These are phyloP conservation scores for Daldinia concentrica DNA, from an alignment of 495 filamentous ascomycete species.

Conservation along the genomic window DNA sequence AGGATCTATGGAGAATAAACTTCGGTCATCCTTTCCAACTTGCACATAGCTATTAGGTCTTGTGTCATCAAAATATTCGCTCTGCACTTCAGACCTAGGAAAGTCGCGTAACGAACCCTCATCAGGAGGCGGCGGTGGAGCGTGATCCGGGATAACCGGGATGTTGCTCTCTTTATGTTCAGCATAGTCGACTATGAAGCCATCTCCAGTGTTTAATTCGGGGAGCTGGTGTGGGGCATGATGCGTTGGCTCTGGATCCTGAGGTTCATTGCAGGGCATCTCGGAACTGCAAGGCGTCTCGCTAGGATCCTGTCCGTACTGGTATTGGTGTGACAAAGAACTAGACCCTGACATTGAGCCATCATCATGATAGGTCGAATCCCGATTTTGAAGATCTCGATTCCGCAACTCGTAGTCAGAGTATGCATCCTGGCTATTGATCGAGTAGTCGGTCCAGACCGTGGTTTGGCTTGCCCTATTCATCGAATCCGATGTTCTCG, in stretches of 20 bases:
- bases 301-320: conserved; percentile 34
- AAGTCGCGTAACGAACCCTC: conserved; percentile 35
- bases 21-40: conserved; percentile 43
- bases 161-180: conserved; percentile 39
- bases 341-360: conserved; percentile 44
- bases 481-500: conserved; percentile 53
- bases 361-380: conserved; percentile 41
- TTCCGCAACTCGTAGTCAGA: conserved; percentile 42
- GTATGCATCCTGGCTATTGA: conserved; percentile 57
- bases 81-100: conserved; percentile 41
- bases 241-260: conserved; percentile 29
- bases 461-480: conserved; percentile 62
- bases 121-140: conserved; percentile 47
- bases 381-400: conserved; percentile 39
- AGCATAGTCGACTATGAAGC: conserved; percentile 45
- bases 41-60: conserved; percentile 55
- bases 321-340: conserved; percentile 43
- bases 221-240: conserved; percentile 48
- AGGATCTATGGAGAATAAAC: conserved; percentile 39
- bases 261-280: conserved; percentile 29
- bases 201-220: conserved; percentile 50
- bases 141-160: conserved; percentile 49
- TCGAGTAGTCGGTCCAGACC: conserved; percentile 65
- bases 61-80: conserved; percentile 53
- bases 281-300: conserved; percentile 35